phyloP scores from a whole-genome alignment of 2,329 filamentous ascomycete species.

The Rhynchosporium graminicola region DNA sequence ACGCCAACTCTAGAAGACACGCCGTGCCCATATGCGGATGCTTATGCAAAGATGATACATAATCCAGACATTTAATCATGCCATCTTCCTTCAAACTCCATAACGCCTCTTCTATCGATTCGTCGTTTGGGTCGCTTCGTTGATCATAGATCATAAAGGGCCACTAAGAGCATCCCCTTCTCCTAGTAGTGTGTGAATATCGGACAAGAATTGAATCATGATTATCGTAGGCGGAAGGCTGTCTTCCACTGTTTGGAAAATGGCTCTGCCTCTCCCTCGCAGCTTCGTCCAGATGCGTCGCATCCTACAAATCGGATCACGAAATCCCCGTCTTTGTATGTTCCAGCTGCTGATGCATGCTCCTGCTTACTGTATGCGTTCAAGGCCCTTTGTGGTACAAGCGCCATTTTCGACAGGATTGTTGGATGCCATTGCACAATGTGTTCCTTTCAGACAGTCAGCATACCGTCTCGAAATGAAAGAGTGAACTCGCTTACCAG shows the following conservation, averaged over 20 bases:
- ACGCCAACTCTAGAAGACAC: constrained; percentile 33
- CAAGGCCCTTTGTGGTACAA: constrained; percentile 83
- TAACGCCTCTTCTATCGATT: constrained; percentile 32
- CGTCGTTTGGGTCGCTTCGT: constrained; percentile 24
- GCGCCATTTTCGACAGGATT: constrained; percentile 82
- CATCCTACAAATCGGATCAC: constrained; percentile 79
- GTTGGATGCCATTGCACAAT: constrained; percentile 97
- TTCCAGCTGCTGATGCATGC: constrained; percentile 50
- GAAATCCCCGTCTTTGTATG: constrained; percentile 83
- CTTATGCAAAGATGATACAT: constrained; percentile 33
- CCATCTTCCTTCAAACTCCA: constrained; percentile 26
- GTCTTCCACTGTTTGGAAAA: constrained; percentile 41
- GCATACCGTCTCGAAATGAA: not conserved
- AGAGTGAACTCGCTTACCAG: constrained; percentile 59
- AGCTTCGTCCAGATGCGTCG: constrained; percentile 59
- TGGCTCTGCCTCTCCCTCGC: constrained; percentile 65
- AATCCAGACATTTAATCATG: constrained; percentile 14
- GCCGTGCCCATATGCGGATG: constrained; percentile 27
- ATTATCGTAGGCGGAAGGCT: constrained; percentile 35
- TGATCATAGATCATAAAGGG: constrained; percentile 36
- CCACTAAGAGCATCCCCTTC: constrained; percentile 16
- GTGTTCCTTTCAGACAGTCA: constrained; percentile 63
- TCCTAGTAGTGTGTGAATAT: constrained; percentile 26
- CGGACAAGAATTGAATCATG: constrained; percentile 17
- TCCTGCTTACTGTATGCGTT: constrained; percentile 68